phyloP scores from a whole-genome alignment of 208 protist genomes.

The Crithidia mellificae region DNA sequence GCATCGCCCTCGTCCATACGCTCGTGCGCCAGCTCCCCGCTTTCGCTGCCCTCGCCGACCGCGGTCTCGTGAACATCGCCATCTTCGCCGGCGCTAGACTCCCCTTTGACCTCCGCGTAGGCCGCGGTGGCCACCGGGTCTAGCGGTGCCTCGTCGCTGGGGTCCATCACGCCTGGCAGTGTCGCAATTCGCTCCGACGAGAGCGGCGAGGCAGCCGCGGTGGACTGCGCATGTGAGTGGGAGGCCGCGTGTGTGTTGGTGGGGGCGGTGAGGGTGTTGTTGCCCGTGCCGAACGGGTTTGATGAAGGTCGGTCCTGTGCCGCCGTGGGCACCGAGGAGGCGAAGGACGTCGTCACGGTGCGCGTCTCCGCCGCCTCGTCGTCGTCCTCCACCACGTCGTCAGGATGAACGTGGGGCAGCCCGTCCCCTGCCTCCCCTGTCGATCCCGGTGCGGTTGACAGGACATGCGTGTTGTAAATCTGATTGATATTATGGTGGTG shows the following conservation, averaged over 20 bases:
- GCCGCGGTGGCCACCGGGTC: conserved; percentile 3
- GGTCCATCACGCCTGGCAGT: not conserved
- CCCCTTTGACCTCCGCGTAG: not conserved
- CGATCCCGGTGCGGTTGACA: conserved; percentile 33
- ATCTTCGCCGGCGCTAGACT: not conserved
- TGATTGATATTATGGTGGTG: too few relatives aligned
- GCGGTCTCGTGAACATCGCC: too few relatives aligned
- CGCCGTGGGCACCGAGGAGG: conserved; percentile 27
- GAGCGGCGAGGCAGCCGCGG: too few relatives aligned
- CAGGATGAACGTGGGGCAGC: not conserved
- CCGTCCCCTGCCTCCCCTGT: too few relatives aligned
- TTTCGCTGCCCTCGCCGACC: too few relatives aligned
- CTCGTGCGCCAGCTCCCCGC: too few relatives aligned
- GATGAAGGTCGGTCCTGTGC: conserved; percentile 1
- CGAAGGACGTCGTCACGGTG: conserved; percentile 20
- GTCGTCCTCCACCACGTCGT: conserved; percentile 3
- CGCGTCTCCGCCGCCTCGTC: conserved; percentile 14
- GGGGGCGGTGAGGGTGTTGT: not conserved
- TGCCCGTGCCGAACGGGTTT: not conserved
- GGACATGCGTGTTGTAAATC: too few relatives aligned
- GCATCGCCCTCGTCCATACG: too few relatives aligned
- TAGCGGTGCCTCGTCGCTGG: not conserved
- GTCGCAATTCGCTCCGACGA: not conserved
- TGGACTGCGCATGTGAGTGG: too few relatives aligned
- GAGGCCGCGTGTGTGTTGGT: too few relatives aligned